These are phyloP conservation scores for Microthyrium microscopicum DNA, from an alignment of 2,329 filamentous ascomycete species.

Conservation along the genomic window DNA sequence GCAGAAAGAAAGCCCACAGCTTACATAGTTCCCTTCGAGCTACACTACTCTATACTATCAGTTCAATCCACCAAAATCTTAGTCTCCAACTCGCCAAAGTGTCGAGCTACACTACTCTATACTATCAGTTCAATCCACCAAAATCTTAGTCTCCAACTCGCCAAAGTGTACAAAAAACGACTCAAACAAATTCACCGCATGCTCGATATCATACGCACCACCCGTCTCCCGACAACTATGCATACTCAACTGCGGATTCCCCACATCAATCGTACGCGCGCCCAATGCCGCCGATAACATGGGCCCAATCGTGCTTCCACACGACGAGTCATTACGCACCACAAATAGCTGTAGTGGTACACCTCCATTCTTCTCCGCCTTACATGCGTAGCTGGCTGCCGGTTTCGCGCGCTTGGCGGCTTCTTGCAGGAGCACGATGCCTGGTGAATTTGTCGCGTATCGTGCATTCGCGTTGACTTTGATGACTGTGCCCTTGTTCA, in stretches of 20 bases:
- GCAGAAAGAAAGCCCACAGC: too few relatives aligned
- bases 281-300: constrained; percentile 82
- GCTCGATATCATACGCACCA: constrained; percentile 71
- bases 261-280: constrained; percentile 75
- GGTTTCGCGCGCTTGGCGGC: constrained; percentile 46
- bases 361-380: constrained; percentile 33
- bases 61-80: constrained; percentile 65
- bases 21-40: too few relatives aligned
- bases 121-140: constrained; percentile 47
- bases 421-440: constrained; percentile 84
- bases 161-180: constrained; percentile 77
- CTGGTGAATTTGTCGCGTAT: constrained; percentile 91
- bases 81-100: constrained; percentile 66
- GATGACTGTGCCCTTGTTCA: constrained; percentile 93
- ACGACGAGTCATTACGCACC: constrained; percentile 85
- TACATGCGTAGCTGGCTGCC: constrained; percentile 17
- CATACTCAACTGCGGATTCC: constrained; percentile 91
- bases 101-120: constrained; percentile 13
- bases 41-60: not conserved
- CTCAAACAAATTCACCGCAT: constrained; percentile 72
- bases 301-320: constrained; percentile 94
- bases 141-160: constrained; percentile 63
- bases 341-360: constrained; percentile 93
- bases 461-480: constrained; percentile 97
- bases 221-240: constrained; percentile 91